These are phyloP conservation scores for Funneliformis geosporum DNA, from an alignment of 192 early-diverging fungal species.

Conservation along the genomic window DNA sequence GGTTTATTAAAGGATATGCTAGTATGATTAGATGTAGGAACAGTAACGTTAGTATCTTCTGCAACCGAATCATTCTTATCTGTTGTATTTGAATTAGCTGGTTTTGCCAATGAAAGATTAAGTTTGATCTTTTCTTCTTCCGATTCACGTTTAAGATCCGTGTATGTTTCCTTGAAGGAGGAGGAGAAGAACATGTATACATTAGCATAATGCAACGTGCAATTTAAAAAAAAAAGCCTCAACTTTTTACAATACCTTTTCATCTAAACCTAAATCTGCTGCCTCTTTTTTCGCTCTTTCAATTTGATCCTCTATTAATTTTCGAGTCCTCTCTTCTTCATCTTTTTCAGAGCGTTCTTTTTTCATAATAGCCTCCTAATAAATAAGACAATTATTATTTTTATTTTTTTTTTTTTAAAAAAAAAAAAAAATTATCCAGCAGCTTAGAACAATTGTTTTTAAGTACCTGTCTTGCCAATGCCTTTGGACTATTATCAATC, in stretches of 20 bases:
- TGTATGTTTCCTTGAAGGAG: constrained; percentile 30
- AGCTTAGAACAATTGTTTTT: neutral
- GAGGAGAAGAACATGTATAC: neutral
- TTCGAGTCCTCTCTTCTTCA: constrained; percentile 84
- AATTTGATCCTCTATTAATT: constrained; percentile 81
- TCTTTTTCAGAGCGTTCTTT: constrained; percentile 80
- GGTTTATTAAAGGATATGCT: constrained; percentile 36
- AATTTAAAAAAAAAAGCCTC: neutral
- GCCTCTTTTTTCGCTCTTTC: constrained; percentile 65
- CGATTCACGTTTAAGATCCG: constrained; percentile 66
- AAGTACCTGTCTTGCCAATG: constrained; percentile 73
- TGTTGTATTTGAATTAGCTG: constrained; percentile 27
- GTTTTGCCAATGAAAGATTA: constrained; percentile 39
- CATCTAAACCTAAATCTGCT: constrained; percentile 32
- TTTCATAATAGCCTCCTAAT: constrained; percentile 71
- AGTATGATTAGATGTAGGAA: constrained; percentile 22
- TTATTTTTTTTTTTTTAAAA: neutral
- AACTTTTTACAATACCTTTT: constrained; percentile 25
- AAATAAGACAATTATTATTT: neutral
- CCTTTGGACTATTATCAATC: constrained; percentile 90
- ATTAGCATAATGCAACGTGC: neutral
- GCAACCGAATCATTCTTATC: constrained; percentile 40
- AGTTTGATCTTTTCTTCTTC: constrained; percentile 76
- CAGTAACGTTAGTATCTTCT: constrained; percentile 25
- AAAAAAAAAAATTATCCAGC: neutral